Conservation (phyloP, 75 land plant species). For the Selaginella moellendorffii region DNA sequence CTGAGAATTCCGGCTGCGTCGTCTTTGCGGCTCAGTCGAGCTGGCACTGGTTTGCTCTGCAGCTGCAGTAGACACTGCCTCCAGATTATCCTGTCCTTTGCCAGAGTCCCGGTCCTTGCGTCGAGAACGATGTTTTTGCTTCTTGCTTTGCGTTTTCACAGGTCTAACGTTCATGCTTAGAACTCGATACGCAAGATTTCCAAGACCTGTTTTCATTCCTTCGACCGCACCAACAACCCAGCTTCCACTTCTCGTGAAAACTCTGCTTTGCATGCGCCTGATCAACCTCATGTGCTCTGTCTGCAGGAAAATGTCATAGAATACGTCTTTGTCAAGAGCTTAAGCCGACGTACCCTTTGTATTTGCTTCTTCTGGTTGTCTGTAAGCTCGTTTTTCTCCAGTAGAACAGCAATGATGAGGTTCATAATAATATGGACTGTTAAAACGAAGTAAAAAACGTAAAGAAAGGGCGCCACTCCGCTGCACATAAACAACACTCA, state of each 20-base stretch:
- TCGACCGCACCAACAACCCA: constrained; percentile 28
- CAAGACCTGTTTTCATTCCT: constrained; percentile 18
- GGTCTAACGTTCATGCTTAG: constrained; percentile 15
- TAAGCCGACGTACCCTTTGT: constrained; percentile 29
- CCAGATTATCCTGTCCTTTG: not conserved
- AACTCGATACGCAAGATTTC: constrained; percentile 6
- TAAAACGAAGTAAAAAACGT: constrained; percentile 17
- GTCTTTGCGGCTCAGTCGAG: too few relatives aligned
- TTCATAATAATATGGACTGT: constrained; percentile 18
- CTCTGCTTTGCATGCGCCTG: constrained; percentile 2
- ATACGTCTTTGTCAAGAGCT: too few relatives aligned
- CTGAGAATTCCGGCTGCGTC: too few relatives aligned
- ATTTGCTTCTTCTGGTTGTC: constrained; percentile 27
- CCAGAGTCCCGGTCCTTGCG: too few relatives aligned
- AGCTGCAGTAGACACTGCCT: constrained; percentile 2
- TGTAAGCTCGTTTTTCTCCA: constrained; percentile 24
- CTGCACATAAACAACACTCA: too few relatives aligned
- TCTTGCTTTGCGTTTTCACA: constrained; percentile 1
- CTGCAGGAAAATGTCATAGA: too few relatives aligned
- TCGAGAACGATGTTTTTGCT: not conserved
- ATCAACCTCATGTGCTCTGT: constrained; percentile 19
- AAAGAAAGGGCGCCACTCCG: constrained; percentile 24
- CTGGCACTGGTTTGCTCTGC: constrained; percentile 3
- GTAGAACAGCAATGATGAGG: constrained; percentile 26
- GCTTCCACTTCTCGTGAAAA: too few relatives aligned